Base-by-base conservation (phyloP, 495 filamentous ascomycete genomes). In the Lasiosphaeris hirsuta region DNA sequence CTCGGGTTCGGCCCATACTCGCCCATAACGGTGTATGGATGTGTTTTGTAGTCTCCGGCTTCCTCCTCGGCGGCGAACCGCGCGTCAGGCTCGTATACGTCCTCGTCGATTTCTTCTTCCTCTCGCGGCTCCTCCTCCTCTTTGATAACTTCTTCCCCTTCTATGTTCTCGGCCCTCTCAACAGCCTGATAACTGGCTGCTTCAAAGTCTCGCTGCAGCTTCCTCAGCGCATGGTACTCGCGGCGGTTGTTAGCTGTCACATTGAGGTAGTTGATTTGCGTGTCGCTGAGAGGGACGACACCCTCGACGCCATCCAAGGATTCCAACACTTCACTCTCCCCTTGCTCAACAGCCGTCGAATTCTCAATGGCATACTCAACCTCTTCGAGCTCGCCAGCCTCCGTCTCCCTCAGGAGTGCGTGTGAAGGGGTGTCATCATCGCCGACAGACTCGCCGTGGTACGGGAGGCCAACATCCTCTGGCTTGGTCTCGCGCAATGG, bases 1-100 rank as follows among this genome's bases (percentile, higher is more conserved):
- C 74, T 77, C 6, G 93, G 91, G 19, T 74, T 65, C 2, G 90
- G 89, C 40, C 78, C 74, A 58, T 81, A 90, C 58, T 84, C 79
- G 3, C 86, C 88, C 39, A 82, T 68, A 15, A 66, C 64, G 2
- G 89, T 91, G 49, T 86, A 68, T 4, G 84, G 81, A 67, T 97
- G 94, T 13, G 82, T 70, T 11, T 85, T 79, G 10, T 46, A 10
- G 10, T 9, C 40, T 10, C 33, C 3, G 9, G 46, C 40, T 13
- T 60, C 61, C 7, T 72, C 67, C 11, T 70, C 71, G 3, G 23
- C 23, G 23, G 47, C 51, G n/a, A 72, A 64, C 3, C 56, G 65
- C 2, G 62, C 67, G 37, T 74, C 71, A 13, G 66, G 62, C 41
- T 74, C 69, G 10, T 61, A 63, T n/a, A 76, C 73, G 1, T 70